Percentiles rank a stretch among this genome's conserved stretches.
Evolutionary conservation across 805 yeast genomes (phyloP).

Genomic region (Ogataea trehalophila): DNA sequence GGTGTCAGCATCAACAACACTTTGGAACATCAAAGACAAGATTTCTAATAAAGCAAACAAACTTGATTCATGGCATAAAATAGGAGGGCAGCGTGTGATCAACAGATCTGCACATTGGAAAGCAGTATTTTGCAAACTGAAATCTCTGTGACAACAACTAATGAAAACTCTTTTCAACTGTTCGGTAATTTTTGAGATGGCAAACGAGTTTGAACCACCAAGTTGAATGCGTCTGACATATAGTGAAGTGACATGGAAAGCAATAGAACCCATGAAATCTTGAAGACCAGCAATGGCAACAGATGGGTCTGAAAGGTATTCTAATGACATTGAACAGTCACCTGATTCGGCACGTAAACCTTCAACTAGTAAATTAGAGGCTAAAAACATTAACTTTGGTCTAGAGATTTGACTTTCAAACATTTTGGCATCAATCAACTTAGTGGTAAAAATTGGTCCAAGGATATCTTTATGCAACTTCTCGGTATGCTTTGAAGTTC

Average conservation of each 20-base stretch:
- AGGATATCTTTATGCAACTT: constrained; percentile 67
- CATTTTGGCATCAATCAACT: constrained; percentile 39
- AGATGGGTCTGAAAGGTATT: constrained; percentile 85
- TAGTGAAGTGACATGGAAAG: constrained; percentile 52
- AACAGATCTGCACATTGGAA: constrained; percentile 69
- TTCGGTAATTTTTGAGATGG: constrained; percentile 53
- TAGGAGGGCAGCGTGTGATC: constrained; percentile 63
- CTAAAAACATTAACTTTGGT: constrained; percentile 80
- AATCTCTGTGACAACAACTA: constrained; percentile 73
- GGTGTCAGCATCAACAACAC: constrained; percentile 77
- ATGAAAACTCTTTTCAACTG: constrained; percentile 68
- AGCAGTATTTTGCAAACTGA: constrained; percentile 72
- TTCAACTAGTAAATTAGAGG: constrained; percentile 79
- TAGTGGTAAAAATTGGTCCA: constrained; percentile 44
- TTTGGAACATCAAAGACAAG: constrained; percentile 68
- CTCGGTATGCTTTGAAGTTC: constrained; percentile 77
- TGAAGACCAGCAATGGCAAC: constrained; percentile 63
- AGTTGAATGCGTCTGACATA: constrained; percentile 48
- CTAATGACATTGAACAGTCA: constrained; percentile 69
- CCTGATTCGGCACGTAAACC: constrained; percentile 74
- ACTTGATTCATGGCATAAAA: constrained; percentile 69
- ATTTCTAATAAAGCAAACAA: constrained; percentile 79
- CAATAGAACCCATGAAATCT: constrained; percentile 60
- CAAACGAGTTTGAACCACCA: constrained; percentile 52
- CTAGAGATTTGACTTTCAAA: constrained; percentile 50